A percentile compares a stretch with the other conserved stretches of the same genome.
Conservation (phyloP, 2,329 filamentous ascomycete genomes). For the Monilinia laxa region DNA sequence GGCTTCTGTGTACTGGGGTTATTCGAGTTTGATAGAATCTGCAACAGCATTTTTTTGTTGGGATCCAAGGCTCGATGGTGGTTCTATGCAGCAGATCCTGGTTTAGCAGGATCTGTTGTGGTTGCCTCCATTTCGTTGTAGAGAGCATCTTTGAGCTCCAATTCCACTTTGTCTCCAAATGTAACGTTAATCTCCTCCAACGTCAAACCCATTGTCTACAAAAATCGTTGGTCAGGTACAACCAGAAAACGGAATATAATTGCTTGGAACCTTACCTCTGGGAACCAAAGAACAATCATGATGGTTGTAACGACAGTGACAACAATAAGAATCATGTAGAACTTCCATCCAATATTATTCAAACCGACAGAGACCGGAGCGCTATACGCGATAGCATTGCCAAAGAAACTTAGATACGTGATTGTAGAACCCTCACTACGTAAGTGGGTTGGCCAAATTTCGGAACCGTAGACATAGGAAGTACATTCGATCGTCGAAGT, state of each 20-base stretch:
- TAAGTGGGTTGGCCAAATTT: conserved; percentile 42
- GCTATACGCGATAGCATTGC: conserved; percentile 16
- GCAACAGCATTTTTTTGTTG: background rate
- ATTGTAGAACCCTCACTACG: conserved; percentile 30
- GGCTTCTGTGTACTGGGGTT: background rate
- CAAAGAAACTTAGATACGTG: conserved; percentile 14
- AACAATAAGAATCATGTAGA: conserved; percentile 38
- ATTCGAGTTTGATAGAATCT: background rate
- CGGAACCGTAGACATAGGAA: conserved; percentile 40
- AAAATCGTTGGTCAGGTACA: background rate
- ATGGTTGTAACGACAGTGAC: conserved; percentile 35
- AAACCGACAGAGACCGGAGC: conserved; percentile 18
- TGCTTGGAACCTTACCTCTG: conserved; percentile 29
- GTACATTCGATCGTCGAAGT: conserved; percentile 19
- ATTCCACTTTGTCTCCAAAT: conserved; percentile 38
- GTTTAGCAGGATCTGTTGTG: background rate
- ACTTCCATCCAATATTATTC: conserved; percentile 40
- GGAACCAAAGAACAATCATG: conserved; percentile 35
- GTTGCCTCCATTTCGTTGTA: conserved; percentile 1
- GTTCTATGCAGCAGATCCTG: background rate
- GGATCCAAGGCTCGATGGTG: too few relatives aligned
- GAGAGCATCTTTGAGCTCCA: conserved; percentile 17
- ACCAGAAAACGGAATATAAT: too few relatives aligned
- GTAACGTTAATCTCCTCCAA: conserved; percentile 40
- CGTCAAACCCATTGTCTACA: conserved; percentile 37